These are phyloP conservation scores for Vitis amurensis DNA, from an alignment of 164 flowering plant genomes.

Conservation along the genomic window DNA sequence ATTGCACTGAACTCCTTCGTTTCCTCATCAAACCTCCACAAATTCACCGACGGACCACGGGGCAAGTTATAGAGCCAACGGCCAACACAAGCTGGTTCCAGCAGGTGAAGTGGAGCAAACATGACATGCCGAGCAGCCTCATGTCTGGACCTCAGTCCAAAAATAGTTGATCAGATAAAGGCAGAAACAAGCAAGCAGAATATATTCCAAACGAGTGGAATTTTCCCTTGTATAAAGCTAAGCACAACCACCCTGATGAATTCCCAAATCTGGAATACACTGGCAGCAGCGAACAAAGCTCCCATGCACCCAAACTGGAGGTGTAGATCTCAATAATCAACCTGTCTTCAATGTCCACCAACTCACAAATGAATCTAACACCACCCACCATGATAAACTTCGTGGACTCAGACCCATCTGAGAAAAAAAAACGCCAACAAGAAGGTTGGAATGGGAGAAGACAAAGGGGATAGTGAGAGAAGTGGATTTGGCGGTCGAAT, in stretches of 20 bases:
- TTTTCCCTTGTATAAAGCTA: slow-evolving; percentile 43
- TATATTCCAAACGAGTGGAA: slow-evolving; percentile 54
- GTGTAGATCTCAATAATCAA: slow-evolving; percentile 63
- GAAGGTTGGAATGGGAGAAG: slow-evolving; percentile 54
- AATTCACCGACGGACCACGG: slow-evolving; percentile 36
- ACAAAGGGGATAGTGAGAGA: neutral
- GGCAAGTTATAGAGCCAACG: slow-evolving; percentile 39
- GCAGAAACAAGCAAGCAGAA: slow-evolving; percentile 49
- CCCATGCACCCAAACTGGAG: slow-evolving; percentile 46
- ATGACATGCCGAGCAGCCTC: slow-evolving; percentile 56
- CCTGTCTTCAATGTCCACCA: slow-evolving; percentile 63
- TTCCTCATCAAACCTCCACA: slow-evolving; percentile 55
- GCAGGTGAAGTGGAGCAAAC: slow-evolving; percentile 55
- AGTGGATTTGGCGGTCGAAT: too few species aligned
- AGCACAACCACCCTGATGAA: slow-evolving; percentile 46
- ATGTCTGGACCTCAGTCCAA: slow-evolving; percentile 57
- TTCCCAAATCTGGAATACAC: slow-evolving; percentile 46
- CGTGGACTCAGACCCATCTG: slow-evolving; percentile 8
- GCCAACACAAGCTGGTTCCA: neutral
- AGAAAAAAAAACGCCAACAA: slow-evolving; percentile 44
- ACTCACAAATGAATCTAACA: slow-evolving; percentile 45
- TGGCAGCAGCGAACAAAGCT: slow-evolving; percentile 54
- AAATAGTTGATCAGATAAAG: slow-evolving; percentile 38
- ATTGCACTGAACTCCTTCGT: slow-evolving; percentile 60
- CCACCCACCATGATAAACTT: slow-evolving; percentile 67